phyloP scores from a whole-genome alignment of 495 filamentous ascomycete genomes.

The Trichoderma reesei region DNA sequence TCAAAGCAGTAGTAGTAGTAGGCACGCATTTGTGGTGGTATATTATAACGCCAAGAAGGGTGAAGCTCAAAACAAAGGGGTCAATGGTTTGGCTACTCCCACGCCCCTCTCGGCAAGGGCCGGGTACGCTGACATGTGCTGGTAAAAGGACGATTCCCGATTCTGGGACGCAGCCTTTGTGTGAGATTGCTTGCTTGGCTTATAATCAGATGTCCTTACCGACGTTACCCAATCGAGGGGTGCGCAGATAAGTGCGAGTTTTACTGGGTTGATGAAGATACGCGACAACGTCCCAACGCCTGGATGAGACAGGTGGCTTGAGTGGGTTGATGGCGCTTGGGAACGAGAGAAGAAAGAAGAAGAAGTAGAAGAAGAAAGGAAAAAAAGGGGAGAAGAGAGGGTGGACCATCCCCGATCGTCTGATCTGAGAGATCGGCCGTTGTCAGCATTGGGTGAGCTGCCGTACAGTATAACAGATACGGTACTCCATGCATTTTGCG shows the following conservation, averaged over 20 bases:
- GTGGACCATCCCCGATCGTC: background rate
- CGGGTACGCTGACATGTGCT: background rate
- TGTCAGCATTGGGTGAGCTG: background rate
- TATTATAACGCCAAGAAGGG: background rate
- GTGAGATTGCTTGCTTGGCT: background rate
- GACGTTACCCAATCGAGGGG: background rate
- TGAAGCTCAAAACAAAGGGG: conserved; percentile 5
- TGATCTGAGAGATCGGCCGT: conserved; percentile 7
- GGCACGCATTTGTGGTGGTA: too few relatives aligned
- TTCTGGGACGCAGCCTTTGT: background rate
- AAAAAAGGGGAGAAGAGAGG: too few relatives aligned
- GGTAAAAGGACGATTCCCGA: background rate
- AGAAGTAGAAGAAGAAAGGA: background rate
- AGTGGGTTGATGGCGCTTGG: too few relatives aligned
- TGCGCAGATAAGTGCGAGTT: background rate
- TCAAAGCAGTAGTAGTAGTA: background rate
- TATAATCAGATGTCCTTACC: background rate
- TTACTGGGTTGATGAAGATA: too few relatives aligned
- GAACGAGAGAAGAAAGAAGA: too few relatives aligned
- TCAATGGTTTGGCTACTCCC: background rate
- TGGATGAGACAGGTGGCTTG: too few relatives aligned
- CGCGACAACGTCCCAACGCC: background rate
- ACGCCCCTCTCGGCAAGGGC: background rate
- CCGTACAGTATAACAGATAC: background rate
- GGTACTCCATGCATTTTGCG: background rate